phyloP scores from a whole-genome alignment of 345 rosid species.

The Eutrema yunnanense region DNA sequence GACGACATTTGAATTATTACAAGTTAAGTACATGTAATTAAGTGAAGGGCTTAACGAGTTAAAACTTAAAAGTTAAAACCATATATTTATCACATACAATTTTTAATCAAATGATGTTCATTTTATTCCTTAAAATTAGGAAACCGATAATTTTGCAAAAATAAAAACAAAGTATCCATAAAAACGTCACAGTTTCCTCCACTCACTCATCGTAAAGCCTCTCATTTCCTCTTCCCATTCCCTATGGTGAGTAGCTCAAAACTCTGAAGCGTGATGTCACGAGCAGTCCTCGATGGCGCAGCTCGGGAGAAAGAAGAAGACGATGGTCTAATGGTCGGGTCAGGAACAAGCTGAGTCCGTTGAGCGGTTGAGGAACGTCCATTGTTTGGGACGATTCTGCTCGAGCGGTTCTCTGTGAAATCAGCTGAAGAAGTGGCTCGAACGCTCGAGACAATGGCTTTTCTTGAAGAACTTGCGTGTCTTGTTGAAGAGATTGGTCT shows the following conservation, averaged over 20 bases:
- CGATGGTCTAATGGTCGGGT: slow-evolving; percentile 40
- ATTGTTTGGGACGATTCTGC: slow-evolving; percentile 57
- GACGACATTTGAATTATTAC: neutral
- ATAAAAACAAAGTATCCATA: slow-evolving; percentile 5
- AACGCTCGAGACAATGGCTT: slow-evolving; percentile 54
- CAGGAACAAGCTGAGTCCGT: slow-evolving; percentile 60
- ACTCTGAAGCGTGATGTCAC: slow-evolving; percentile 61
- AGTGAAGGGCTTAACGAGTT: neutral
- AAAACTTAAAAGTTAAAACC: neutral
- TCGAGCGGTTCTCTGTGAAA: slow-evolving; percentile 61
- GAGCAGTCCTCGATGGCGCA: slow-evolving; percentile 43
- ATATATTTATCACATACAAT: slow-evolving; percentile 20
- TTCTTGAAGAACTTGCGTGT: slow-evolving; percentile 70
- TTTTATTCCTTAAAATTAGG: slow-evolving; percentile 20
- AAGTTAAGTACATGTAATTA: neutral
- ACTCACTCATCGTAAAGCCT: neutral
- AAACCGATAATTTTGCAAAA: slow-evolving; percentile 5
- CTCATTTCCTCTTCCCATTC: slow-evolving; percentile 40
- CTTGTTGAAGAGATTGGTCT: slow-evolving; percentile 59
- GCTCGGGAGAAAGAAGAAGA: slow-evolving; percentile 61
- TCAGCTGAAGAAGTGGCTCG: slow-evolving; percentile 78
- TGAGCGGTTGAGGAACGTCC: slow-evolving; percentile 64
- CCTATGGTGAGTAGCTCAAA: slow-evolving; percentile 77
- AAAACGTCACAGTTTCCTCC: slow-evolving; percentile 12
- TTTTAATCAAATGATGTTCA: slow-evolving; percentile 15